A percentile compares a stretch with the other conserved stretches of the same genome.
phyloP scores from a whole-genome alignment of 2,329 filamentous ascomycete species.

The Bertia moriformis region DNA sequence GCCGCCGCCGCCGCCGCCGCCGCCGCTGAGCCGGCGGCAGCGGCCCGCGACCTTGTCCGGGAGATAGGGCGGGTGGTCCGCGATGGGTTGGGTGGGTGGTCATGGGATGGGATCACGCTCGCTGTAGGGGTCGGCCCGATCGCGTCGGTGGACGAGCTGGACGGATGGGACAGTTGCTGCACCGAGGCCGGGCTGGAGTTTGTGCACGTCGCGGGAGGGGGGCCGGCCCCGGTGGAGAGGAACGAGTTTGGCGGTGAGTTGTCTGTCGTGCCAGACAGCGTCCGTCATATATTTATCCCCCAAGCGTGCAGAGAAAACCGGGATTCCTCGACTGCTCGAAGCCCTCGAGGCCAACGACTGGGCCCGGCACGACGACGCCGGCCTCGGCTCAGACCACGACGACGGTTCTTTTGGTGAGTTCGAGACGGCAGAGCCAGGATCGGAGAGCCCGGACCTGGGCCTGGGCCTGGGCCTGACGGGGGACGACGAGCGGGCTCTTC shows the following conservation, averaged over 20 bases:
- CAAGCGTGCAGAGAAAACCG: slow-evolving; percentile 36
- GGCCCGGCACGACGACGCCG: slow-evolving; percentile 19
- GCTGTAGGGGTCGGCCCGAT: slow-evolving; percentile 35
- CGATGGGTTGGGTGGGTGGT: slow-evolving; percentile 41
- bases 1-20: slow-evolving; percentile 3
- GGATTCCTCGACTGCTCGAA: slow-evolving; percentile 41
- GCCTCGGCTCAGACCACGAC: slow-evolving; percentile 1
- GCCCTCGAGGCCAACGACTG: slow-evolving; percentile 55
- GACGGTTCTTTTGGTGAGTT: too few species aligned
- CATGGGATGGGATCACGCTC: slow-evolving; percentile 50
- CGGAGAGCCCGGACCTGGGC: background rate
- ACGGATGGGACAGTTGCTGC: slow-evolving; percentile 48
- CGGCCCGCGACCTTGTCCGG: slow-evolving; percentile 25
- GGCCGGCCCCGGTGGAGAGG: slow-evolving; percentile 18
- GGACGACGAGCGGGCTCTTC: background rate
- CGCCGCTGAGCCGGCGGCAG: slow-evolving; percentile 5
- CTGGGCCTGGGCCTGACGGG: background rate
- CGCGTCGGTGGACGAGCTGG: slow-evolving; percentile 23
- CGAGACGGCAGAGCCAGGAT: background rate
- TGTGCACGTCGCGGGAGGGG: slow-evolving; percentile 30
- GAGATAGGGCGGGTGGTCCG: slow-evolving; percentile 38
- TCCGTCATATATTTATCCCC: background rate
- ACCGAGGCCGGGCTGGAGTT: slow-evolving; percentile 45
- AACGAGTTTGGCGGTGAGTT: slow-evolving; percentile 46
- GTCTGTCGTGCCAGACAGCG: background rate